phyloP scores from a whole-genome alignment of 345 rosid species.

The Brassica cretica region DNA sequence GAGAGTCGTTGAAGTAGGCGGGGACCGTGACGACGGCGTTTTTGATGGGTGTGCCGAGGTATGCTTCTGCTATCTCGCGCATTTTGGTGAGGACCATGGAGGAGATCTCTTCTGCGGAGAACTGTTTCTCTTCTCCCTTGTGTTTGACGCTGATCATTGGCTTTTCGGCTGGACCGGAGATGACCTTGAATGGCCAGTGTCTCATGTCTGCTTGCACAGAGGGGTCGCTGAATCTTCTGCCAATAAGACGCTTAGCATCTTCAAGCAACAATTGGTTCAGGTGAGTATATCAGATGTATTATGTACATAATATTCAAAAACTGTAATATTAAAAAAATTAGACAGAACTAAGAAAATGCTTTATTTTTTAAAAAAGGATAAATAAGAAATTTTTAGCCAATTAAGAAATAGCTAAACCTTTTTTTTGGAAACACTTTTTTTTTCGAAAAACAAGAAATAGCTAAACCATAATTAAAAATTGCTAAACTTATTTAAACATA shows the following conservation, averaged over 20 bases:
- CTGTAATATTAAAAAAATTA: too few relatives aligned
- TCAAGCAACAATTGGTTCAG: background rate
- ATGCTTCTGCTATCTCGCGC: constrained; percentile 48
- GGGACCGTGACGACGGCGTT: constrained; percentile 49
- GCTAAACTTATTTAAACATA: too few relatives aligned
- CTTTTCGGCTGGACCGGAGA: constrained; percentile 45
- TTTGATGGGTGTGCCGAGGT: constrained; percentile 35
- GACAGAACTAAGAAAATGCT: too few relatives aligned
- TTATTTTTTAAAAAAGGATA: too few relatives aligned
- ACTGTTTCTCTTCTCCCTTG: constrained; percentile 54
- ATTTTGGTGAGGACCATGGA: constrained; percentile 47
- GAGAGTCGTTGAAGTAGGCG: constrained; percentile 54
- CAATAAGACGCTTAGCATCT: constrained; percentile 53
- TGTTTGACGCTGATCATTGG: constrained; percentile 42
- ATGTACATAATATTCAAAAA: too few relatives aligned
- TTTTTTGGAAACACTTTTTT: too few relatives aligned
- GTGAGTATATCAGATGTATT: too few relatives aligned
- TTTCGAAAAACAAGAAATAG: too few relatives aligned
- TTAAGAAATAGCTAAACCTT: too few relatives aligned
- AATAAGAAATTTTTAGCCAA: too few relatives aligned
- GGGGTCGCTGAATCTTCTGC: constrained; percentile 44
- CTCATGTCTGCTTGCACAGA: constrained; percentile 47
- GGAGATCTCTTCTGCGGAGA: constrained; percentile 45
- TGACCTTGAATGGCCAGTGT: constrained; percentile 47
- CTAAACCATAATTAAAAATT: too few relatives aligned